A percentile compares a stretch with the other conserved stretches of the same genome.
These are phyloP conservation scores for Balansia obtecta DNA, from an alignment of 2,329 filamentous ascomycete species.

Conservation along the genomic window DNA sequence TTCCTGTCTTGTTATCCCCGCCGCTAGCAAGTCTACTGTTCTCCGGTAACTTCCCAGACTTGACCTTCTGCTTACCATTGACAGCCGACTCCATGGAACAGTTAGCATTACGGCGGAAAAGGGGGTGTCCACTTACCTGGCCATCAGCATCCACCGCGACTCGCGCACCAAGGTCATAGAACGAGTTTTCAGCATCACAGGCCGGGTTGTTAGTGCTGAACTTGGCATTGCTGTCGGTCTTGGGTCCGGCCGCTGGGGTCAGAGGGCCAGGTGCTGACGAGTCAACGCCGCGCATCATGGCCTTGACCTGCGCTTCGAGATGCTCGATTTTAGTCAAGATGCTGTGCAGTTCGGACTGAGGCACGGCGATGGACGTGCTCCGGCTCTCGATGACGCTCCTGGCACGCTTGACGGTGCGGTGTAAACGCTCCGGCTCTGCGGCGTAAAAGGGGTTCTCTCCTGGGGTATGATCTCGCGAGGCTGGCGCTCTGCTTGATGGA, in stretches of 20 bases:
- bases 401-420: conserved; percentile 9
- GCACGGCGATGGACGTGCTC: conserved; percentile 14
- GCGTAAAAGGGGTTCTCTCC: conserved; percentile 6
- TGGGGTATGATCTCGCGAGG: background rate
- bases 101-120: conserved; percentile 14
- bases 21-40: background rate
- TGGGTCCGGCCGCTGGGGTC: background rate
- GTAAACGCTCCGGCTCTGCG: conserved; percentile 7
- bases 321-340: conserved; percentile 17
- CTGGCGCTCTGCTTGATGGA: background rate
- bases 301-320: conserved; percentile 16
- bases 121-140: conserved; percentile 14
- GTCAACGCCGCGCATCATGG: conserved; percentile 11
- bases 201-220: conserved; percentile 1
- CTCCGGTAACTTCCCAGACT: background rate
- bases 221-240: background rate
- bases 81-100: conserved; percentile 13
- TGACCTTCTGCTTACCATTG: background rate
- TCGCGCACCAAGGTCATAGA: conserved; percentile 8
- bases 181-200: conserved; percentile 9
- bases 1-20: background rate
- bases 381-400: conserved; percentile 15
- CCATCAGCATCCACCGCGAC: conserved; percentile 6
- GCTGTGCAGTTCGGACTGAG: conserved; percentile 12
- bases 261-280: background rate